Conservation (phyloP, 345 rosid genomes). For the Eucalyptus tenuipes region DNA sequence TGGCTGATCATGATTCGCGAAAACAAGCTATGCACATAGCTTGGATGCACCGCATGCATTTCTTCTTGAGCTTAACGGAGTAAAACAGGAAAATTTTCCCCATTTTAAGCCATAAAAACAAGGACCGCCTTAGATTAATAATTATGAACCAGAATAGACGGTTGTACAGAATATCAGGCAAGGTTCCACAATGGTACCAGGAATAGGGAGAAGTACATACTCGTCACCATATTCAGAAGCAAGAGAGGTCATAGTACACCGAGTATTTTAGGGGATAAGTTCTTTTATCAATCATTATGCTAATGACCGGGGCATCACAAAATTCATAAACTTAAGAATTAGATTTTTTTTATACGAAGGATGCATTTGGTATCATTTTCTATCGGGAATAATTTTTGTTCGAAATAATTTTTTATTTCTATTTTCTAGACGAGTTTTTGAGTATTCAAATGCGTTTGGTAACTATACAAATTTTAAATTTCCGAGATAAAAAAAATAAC, state of each 20-base stretch:
- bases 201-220: neutral
- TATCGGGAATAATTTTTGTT: no score
- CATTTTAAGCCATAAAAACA: neutral
- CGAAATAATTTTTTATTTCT: no score
- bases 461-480: rapidly evolving
- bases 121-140: neutral
- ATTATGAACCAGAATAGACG: neutral
- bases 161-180: neutral
- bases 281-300: neutral
- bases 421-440: no score
- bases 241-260: neutral
- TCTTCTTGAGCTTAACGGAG: neutral
- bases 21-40: neutral
- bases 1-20: neutral
- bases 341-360: neutral
- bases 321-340: neutral
- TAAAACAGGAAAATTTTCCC: neutral
- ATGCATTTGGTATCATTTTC: no score
- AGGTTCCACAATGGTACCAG: neutral
- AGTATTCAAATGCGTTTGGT: no score
- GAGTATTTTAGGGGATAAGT: neutral
- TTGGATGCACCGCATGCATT: neutral
- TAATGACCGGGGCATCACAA: neutral
- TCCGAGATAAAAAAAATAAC: no score
- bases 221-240: neutral